Conservation (phyloP, 192 early-diverging fungal genomes). For the Entomortierella parvispora region DNA sequence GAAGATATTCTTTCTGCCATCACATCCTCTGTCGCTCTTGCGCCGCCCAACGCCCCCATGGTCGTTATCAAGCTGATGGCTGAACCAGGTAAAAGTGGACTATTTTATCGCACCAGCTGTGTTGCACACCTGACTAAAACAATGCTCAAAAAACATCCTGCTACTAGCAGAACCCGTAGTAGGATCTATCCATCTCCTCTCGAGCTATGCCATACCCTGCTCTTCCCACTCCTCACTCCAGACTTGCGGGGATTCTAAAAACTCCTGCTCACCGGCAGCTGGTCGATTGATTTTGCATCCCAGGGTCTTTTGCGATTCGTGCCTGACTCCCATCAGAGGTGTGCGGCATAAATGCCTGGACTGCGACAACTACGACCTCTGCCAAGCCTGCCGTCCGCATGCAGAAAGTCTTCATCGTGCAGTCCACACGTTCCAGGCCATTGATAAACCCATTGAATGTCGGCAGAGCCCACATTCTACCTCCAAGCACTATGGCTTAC, state of each 20-base stretch:
- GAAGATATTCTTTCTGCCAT: constrained; percentile 28
- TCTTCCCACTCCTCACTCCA: too few relatives aligned
- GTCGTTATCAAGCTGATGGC: constrained; percentile 24
- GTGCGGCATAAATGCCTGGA: constrained; percentile 64
- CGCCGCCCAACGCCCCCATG: constrained; percentile 9
- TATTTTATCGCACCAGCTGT: not conserved
- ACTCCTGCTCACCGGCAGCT: not conserved
- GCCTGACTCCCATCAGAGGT: constrained; percentile 56
- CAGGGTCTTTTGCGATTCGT: constrained; percentile 65
- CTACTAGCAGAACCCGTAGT: too few relatives aligned
- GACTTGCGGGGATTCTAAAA: too few relatives aligned
- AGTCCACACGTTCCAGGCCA: constrained; percentile 43
- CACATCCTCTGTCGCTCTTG: constrained; percentile 1
- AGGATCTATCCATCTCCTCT: too few relatives aligned
- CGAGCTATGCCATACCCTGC: too few relatives aligned
- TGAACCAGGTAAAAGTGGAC: constrained; percentile 9
- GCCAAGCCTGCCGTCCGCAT: constrained; percentile 49
- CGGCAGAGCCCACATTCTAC: not conserved
- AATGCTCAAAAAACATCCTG: too few relatives aligned
- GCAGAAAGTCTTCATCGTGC: constrained; percentile 23
- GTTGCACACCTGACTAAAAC: not conserved
- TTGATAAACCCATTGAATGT: constrained; percentile 31
- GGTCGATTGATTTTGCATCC: constrained; percentile 26
- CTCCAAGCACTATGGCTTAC: not conserved
- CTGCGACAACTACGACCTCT: constrained; percentile 66